Evolutionary conservation across 2,329 filamentous ascomycete species (phyloP), one percentile per base, ranked within the genome.

Genomic region (Domatiomyces globalis): DNA sequence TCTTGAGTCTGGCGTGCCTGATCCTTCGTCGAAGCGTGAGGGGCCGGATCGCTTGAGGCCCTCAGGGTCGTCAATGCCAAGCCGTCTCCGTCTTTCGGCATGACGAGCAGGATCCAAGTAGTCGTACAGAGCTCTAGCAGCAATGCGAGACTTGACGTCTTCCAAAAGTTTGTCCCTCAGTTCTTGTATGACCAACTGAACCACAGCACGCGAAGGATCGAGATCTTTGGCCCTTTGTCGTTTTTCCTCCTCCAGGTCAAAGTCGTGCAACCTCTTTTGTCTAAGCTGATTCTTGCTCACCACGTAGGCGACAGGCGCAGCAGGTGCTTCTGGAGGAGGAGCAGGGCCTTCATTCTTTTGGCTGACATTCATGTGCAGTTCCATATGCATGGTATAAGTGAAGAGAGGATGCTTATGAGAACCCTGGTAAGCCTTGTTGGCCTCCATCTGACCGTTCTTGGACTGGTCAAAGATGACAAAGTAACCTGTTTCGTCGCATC

Each of bases 341-440:
- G 56, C 51, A n/a, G 67, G 69, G 55, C 69, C 73, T 57, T 69
- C 65, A 58, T 79, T 74, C 60, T 82, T 81, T 57, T 79, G 73
- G 10, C 79, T 78, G 61, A 82, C 81, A 61, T 81, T 80, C 55
- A 77, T 75, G 57, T 84, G 84, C 51, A 87, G 81, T 63, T 90
- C 84, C 87, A 98, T 94, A 45, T 81, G 79, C 85, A 98, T 90
- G 54, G 78, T 76, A 60, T 96, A 96, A 1, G 85, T 95, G 71
- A 98, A 98, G 56, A 98, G 79, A 5, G 85, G 78, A 44, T 84
- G 83, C 65, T 85, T 83, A 64, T 95, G 83, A 58, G 85, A 88
- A 49, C 82, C 78, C 50, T 79, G 76, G 66, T 80, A 89, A 64
- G 89, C 95, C 55, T 85, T 77, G 59, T 86, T 83, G 0, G 87